phyloP scores from a whole-genome alignment of 805 yeast genomes.

The Saccharomycopsis oosterbeekiorum region DNA sequence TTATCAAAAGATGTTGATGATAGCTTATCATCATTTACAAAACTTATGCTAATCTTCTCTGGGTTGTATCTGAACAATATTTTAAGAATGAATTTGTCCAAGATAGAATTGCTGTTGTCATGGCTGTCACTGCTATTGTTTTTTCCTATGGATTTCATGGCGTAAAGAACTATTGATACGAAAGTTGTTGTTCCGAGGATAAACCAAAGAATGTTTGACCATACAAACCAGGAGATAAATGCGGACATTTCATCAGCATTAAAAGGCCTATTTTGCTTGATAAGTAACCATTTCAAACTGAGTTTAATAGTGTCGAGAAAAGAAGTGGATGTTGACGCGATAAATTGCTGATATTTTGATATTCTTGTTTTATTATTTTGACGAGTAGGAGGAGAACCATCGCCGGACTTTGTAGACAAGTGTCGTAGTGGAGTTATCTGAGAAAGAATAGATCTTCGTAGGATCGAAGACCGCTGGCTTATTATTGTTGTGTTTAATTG shows the following conservation, averaged over 20 bases:
- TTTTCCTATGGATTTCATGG: constrained; percentile 37
- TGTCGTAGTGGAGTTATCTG: background rate
- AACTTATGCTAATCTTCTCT: constrained; percentile 9
- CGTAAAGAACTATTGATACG: constrained; percentile 64
- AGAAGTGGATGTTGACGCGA: constrained; percentile 12
- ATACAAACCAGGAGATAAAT: constrained; percentile 80
- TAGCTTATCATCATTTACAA: background rate
- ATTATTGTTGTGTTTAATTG: background rate
- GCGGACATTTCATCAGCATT: constrained; percentile 88
- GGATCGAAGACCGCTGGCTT: background rate
- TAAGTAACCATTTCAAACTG: constrained; percentile 61
- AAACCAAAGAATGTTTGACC: constrained; percentile 75
- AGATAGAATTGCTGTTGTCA: background rate
- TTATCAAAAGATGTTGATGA: background rate
- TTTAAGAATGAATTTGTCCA: constrained; percentile 10
- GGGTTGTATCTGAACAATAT: constrained; percentile 12
- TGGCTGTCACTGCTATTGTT: background rate
- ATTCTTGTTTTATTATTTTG: background rate
- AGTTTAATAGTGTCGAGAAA: constrained; percentile 18
- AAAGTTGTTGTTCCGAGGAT: constrained; percentile 89
- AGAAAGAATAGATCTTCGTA: background rate
- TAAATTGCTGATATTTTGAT: constrained; percentile 6
- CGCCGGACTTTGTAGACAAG: background rate
- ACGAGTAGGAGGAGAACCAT: background rate
- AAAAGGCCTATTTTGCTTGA: constrained; percentile 73